Conservation (phyloP, 441 rosid species). For the Hypseocharis bilobata region DNA sequence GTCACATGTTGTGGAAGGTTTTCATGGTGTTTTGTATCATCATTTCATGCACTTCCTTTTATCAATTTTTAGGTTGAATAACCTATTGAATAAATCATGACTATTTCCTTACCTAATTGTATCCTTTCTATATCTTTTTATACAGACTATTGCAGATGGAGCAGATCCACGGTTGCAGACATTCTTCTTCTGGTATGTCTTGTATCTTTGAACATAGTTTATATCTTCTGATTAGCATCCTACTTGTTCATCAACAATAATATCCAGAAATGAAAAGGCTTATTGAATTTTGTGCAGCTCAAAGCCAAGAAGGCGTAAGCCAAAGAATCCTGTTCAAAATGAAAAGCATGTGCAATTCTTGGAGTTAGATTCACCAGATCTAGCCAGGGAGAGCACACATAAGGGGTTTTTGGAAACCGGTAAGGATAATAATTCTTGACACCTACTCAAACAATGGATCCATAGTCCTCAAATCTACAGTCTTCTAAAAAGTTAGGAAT, state of each 20-base stretch:
- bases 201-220: constrained; percentile 9
- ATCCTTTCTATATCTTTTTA: constrained; percentile 17
- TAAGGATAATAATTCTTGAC: constrained; percentile 31
- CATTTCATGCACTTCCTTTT: background rate
- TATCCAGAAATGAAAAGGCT: constrained; percentile 14
- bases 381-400: constrained; percentile 28
- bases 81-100: background rate
- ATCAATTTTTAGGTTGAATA: background rate
- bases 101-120: constrained; percentile 19
- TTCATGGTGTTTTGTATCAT: background rate
- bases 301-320: constrained; percentile 36
- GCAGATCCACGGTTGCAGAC: constrained; percentile 39
- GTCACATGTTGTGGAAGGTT: background rate
- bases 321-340: constrained; percentile 24
- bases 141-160: constrained; percentile 49
- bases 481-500: too few species aligned
- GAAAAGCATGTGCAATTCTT: constrained; percentile 43
- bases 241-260: constrained; percentile 7
- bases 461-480: background rate
- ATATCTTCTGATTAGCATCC: constrained; percentile 8
- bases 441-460: background rate
- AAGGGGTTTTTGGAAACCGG: constrained; percentile 36
- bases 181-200: constrained; percentile 52
- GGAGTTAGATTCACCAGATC: constrained; percentile 52
- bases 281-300: constrained; percentile 34